These are phyloP conservation scores for Bruguiera parviflora DNA, from an alignment of 345 rosid species.

Conservation along the genomic window DNA sequence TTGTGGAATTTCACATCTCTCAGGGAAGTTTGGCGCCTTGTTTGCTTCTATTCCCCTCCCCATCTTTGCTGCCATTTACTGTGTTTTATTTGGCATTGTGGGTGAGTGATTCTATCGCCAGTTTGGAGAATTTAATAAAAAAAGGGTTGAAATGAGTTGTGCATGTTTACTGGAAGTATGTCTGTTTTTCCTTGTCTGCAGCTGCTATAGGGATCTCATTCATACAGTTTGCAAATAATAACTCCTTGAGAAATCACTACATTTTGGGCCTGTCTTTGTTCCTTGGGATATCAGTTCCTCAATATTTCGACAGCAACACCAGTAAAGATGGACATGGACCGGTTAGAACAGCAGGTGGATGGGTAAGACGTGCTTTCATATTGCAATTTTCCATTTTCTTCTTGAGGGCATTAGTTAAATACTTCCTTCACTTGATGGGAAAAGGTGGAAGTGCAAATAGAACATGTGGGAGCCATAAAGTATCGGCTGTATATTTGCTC, in stretches of 20 bases:
- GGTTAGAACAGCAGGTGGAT: slow-evolving; percentile 66
- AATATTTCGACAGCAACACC: slow-evolving; percentile 59
- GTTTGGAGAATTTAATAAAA: background rate
- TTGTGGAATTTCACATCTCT: slow-evolving; percentile 8
- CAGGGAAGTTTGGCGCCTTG: slow-evolving; percentile 95
- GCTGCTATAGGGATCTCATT: slow-evolving; percentile 86
- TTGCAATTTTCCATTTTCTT: background rate
- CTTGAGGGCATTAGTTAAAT: background rate
- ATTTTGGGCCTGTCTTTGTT: slow-evolving; percentile 77
- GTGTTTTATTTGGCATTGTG: slow-evolving; percentile 82
- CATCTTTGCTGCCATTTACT: slow-evolving; percentile 86
- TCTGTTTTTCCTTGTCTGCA: slow-evolving; percentile 20
- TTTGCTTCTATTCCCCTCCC: slow-evolving; percentile 96
- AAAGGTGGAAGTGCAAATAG: no score
- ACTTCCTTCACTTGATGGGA: background rate
- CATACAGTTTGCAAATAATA: slow-evolving; percentile 74
- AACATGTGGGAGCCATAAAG: no score
- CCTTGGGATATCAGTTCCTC: slow-evolving; percentile 81
- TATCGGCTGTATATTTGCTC: no score
- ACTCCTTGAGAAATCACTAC: slow-evolving; percentile 87
- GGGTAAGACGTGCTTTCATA: slow-evolving; percentile 52
- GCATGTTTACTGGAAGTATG: background rate
- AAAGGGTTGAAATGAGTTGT: background rate
- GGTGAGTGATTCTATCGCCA: slow-evolving; percentile 44
- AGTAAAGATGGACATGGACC: slow-evolving; percentile 65